Percentiles rank a stretch among this genome's conserved stretches.
These are phyloP conservation scores for Pneumocystis jirovecii DNA, from an alignment of 1,139 yeast species.

Conservation along the genomic window DNA sequence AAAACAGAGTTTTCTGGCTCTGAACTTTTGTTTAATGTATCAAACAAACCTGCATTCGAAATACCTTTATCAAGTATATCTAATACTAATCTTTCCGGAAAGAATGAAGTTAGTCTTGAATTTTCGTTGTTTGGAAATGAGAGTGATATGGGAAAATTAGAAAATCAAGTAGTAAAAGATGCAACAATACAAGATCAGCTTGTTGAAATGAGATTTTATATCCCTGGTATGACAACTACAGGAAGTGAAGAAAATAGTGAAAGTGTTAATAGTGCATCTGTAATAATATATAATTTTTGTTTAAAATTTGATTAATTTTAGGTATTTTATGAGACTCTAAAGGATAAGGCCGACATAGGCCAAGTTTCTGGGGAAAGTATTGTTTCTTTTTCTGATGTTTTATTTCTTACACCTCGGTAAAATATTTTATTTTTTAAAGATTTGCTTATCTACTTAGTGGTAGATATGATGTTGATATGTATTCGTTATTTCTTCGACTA, in stretches of 20 bases:
- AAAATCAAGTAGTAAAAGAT: not conserved
- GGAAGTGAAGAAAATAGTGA: slow-evolving; percentile 25
- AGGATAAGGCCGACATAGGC: slow-evolving; percentile 92
- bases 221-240: slow-evolving; percentile 62
- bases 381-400: slow-evolving; percentile 78
- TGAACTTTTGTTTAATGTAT: slow-evolving; percentile 72
- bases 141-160: slow-evolving; percentile 29
- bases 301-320: not conserved
- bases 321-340: slow-evolving; percentile 46
- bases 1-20: slow-evolving; percentile 80
- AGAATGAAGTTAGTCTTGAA: slow-evolving; percentile 85
- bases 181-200: slow-evolving; percentile 46
- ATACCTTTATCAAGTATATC: slow-evolving; percentile 66
- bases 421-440: not conserved
- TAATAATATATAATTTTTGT: slow-evolving; percentile 12
- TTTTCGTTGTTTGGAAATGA: slow-evolving; percentile 43
- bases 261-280: slow-evolving; percentile 18
- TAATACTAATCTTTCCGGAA: slow-evolving; percentile 84
- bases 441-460: slow-evolving; percentile 38
- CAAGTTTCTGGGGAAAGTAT: slow-evolving; percentile 95
- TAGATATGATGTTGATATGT: slow-evolving; percentile 93
- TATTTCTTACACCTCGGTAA: slow-evolving; percentile 73
- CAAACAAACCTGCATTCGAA: slow-evolving; percentile 83
- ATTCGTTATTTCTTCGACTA: slow-evolving; percentile 69
- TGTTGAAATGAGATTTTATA: slow-evolving; percentile 83